Evolutionary conservation across 2,329 filamentous ascomycete species (phyloP), one percentile per base, ranked within the genome.

Genomic region (Trichoderma atroviride): DNA sequence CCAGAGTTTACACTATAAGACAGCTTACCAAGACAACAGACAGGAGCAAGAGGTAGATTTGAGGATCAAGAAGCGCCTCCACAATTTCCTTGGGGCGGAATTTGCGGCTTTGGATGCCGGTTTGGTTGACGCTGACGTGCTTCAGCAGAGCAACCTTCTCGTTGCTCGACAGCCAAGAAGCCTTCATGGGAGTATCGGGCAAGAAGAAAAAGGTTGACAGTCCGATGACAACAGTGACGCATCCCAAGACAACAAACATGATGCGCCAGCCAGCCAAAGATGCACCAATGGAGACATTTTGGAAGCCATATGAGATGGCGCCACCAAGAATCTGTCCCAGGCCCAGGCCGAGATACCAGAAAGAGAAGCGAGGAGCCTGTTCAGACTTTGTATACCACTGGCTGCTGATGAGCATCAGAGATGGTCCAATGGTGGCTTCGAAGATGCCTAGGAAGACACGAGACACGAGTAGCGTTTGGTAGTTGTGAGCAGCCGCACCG

Each of bases 171-270:
- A 88, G 75, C 70, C 78, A 80, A 11, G 77, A 78, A 3, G 84
- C 78, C 43, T 86, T 83, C 74, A 85, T 85, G 0, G 79, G 86
- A 74, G 71, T 86, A 52, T 81, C 78, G 3, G 80, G 80, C 1
- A 82, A 74, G 50, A 80, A 76, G 29, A 77, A 47, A 37, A 80
- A 73, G 9, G 77, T 77, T 60, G 71, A 74, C 10, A 80, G 56
- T 0, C 79, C 80, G 6, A 80, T 74, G 7, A 74, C 19, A 4
- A 80, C 76, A 2, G 80, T 82, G 29, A 80, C 80, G 5, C 82
- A 80, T 10, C 90, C 90, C 73, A 92, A 88, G 14, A 90, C 85
- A 58, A 92, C 87, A 77, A 92, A 92, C 29, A 92, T 84, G 86
- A 86, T 90, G 6, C 88, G 82, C 90, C 90, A 93, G 4, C 89